Evolutionary conservation across 192 early-diverging fungal genomes (phyloP).

Genomic region (Radiomyces spectabilis): DNA sequence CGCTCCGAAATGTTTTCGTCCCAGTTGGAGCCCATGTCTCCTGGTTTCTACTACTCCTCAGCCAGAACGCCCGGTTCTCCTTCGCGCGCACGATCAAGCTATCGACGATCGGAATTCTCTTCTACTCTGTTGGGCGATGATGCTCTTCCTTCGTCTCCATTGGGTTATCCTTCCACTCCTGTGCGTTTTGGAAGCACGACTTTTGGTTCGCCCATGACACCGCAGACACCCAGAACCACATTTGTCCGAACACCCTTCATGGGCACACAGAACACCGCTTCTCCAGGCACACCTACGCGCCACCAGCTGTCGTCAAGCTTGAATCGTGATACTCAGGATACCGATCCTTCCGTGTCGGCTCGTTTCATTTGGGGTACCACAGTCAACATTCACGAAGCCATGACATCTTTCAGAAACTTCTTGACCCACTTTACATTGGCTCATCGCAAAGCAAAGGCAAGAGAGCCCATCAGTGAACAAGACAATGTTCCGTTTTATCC

Average conservation of each 20-base stretch:
- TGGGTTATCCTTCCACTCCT: conserved; percentile 22
- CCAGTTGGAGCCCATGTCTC: conserved; percentile 12
- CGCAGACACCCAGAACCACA: conserved; percentile 10
- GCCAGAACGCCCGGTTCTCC: conserved; percentile 19
- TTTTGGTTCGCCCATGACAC: conserved; percentile 15
- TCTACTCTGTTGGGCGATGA: conserved; percentile 13
- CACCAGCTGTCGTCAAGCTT: not conserved
- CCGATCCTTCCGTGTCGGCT: conserved; percentile 29
- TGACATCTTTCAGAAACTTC: conserved; percentile 74
- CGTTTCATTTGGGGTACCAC: conserved; percentile 92
- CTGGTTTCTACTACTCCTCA: conserved; percentile 1
- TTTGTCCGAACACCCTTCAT: conserved; percentile 23
- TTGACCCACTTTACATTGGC: conserved; percentile 60
- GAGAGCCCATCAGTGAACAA: conserved; percentile 21
- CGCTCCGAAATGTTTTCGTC: conserved; percentile 9
- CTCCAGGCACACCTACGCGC: not conserved
- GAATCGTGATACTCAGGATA: conserved; percentile 26
- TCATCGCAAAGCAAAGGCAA: conserved; percentile 38
- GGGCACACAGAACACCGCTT: not conserved
- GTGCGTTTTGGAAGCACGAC: conserved; percentile 6
- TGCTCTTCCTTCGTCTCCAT: conserved; percentile 13
- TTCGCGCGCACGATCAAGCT: not conserved
- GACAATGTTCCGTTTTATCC: conserved; percentile 73
- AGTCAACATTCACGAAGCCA: conserved; percentile 80
- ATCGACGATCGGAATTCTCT: conserved; percentile 13